phyloP scores from a whole-genome alignment of 1,284 basidiomycete species.

The Ceraceosorus guamensis region DNA sequence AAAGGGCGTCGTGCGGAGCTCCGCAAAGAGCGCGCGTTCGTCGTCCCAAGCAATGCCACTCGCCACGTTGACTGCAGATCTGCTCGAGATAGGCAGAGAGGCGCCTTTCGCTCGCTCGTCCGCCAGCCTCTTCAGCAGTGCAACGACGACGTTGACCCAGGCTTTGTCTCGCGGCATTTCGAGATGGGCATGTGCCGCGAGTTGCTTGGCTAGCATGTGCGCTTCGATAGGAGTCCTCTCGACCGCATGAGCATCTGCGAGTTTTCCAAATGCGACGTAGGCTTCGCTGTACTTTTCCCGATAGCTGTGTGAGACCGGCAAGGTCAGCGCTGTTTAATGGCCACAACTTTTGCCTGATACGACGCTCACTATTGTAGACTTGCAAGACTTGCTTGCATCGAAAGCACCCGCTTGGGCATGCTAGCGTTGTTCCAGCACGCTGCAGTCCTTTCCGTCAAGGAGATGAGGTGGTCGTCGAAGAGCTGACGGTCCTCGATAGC shows the following conservation, averaged over 20 bases:
- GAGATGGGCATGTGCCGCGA: constrained; percentile 59
- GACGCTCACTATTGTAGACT: constrained; percentile 60
- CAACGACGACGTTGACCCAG: constrained; percentile 64
- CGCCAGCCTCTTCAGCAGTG: constrained; percentile 20
- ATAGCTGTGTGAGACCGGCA: not conserved
- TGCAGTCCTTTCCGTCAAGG: constrained; percentile 68
- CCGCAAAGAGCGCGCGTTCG: constrained; percentile 13
- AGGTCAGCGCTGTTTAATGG: constrained; percentile 51
- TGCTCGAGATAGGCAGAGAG: not conserved
- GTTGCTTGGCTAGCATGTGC: constrained; percentile 63
- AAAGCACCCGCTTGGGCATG: constrained; percentile 72
- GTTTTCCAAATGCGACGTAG: constrained; percentile 11
- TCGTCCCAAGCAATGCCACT: constrained; percentile 1
- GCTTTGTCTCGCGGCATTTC: constrained; percentile 60
- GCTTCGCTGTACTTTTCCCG: constrained; percentile 13
- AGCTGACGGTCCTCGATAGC: constrained; percentile 55
- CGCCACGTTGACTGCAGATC: not conserved
- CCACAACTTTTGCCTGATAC: not conserved
- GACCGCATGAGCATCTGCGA: constrained; percentile 51
- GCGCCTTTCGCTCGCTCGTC: constrained; percentile 8
- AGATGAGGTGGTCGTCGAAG: constrained; percentile 37
- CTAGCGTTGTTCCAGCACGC: constrained; percentile 70
- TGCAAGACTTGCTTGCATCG: constrained; percentile 73
- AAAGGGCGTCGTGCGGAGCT: constrained; percentile 16
- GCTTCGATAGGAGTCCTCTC: constrained; percentile 69